Conservation (phyloP, 306 rosid species). For the Prinsepia uniflora region DNA sequence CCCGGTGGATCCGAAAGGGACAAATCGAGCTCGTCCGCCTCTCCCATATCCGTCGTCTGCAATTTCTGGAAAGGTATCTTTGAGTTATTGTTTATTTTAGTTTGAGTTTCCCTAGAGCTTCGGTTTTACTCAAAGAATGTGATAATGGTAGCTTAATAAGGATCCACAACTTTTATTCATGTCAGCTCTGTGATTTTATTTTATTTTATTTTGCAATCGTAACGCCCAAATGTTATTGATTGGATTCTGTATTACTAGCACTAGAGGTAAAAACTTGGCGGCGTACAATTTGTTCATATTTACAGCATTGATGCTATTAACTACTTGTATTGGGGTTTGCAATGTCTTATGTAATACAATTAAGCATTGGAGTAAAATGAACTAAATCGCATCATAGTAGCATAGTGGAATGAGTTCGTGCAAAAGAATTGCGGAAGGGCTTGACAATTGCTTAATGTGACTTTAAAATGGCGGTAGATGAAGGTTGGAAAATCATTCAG, state of each 20-base stretch:
- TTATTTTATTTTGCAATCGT: too few relatives aligned
- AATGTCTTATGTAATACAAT: background rate
- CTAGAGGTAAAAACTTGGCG: background rate
- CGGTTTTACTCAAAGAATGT: background rate
- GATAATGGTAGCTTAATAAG: background rate
- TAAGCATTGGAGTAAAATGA: background rate
- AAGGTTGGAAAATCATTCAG: background rate
- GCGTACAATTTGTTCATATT: background rate
- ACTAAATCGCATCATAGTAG: background rate
- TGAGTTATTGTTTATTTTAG: background rate
- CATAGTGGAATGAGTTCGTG: background rate
- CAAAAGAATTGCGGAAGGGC: background rate
- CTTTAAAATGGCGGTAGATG: background rate
- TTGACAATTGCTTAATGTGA: background rate
- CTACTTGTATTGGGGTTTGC: background rate
- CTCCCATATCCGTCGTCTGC: conserved; percentile 73
- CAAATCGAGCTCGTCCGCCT: conserved; percentile 53
- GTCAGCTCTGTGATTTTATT: background rate
- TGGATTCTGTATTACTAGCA: background rate
- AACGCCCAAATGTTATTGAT: background rate
- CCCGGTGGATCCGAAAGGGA: conserved; percentile 77
- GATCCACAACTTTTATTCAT: background rate
- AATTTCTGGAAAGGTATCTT: conserved; percentile 81
- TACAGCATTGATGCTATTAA: background rate
- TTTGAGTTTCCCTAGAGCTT: background rate